These are phyloP conservation scores for Nitzschia sp. DNA, from an alignment of 108 stramenopile genomes.

Conservation along the genomic window DNA sequence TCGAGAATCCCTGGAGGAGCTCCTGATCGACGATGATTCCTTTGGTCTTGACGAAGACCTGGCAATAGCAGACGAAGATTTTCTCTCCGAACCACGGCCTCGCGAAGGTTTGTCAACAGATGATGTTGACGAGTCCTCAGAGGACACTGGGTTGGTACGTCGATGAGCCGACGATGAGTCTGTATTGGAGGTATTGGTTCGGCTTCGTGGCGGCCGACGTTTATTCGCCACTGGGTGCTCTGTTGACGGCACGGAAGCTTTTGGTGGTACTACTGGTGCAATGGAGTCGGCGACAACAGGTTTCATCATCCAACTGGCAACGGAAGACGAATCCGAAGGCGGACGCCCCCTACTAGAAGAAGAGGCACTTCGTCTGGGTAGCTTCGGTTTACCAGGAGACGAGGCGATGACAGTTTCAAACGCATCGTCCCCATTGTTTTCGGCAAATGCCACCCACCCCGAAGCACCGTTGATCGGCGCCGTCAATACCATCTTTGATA, in stretches of 20 bases:
- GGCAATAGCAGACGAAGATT: background rate
- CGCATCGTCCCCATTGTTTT: conserved; percentile 15
- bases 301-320: conserved; percentile 50
- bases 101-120: conserved; percentile 1
- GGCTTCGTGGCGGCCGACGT: conserved; percentile 26
- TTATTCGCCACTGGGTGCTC: conserved; percentile 24
- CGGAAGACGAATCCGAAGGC: conserved; percentile 9
- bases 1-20: conserved; percentile 7
- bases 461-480: background rate
- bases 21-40: background rate
- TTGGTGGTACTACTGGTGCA: conserved; percentile 43
- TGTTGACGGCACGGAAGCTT: background rate
- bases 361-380: background rate
- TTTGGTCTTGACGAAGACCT: background rate
- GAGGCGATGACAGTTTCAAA: conserved; percentile 15
- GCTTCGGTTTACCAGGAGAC: background rate
- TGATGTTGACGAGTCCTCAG: conserved; percentile 32
- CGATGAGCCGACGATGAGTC: conserved; percentile 4
- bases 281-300: conserved; percentile 46
- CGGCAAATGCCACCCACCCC: conserved; percentile 36
- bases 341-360: background rate
- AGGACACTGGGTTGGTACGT: conserved; percentile 25
- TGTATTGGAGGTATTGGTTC: background rate
- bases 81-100: too few relatives aligned
- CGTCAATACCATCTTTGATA: conserved; percentile 11